Conservation (phyloP, 306 rosid genomes). For the Dryas alaskensis region DNA sequence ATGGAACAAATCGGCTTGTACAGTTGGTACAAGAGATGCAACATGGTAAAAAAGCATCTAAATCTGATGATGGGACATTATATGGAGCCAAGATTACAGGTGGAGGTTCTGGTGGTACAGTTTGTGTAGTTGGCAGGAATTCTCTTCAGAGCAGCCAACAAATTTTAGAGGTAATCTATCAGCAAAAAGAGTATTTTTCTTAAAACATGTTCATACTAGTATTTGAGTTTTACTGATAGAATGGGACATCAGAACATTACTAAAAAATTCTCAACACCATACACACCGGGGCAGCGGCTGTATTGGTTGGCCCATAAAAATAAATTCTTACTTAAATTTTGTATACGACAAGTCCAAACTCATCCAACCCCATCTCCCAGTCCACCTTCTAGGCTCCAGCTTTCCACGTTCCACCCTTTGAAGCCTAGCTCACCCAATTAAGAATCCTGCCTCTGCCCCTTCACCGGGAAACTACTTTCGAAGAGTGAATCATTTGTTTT, state of each 20-base stretch:
- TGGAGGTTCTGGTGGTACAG: conserved; percentile 97
- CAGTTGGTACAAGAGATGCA: conserved; percentile 80
- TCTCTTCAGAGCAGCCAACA: conserved; percentile 70
- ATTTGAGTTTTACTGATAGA: background rate
- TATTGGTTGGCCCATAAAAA: no score
- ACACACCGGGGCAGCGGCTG: no score
- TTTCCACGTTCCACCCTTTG: no score
- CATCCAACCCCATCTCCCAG: no score
- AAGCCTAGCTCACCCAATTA: no score
- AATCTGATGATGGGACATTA: conserved; percentile 62
- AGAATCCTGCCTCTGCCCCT: no score
- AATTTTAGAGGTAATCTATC: conserved; percentile 59
- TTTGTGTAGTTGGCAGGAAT: conserved; percentile 76
- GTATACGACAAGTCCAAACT: no score
- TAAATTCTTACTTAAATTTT: no score
- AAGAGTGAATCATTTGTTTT: no score
- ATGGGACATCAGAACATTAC: background rate
- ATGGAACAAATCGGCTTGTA: conserved; percentile 88
- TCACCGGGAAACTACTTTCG: no score
- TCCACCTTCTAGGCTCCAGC: no score
- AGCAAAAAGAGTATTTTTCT: background rate
- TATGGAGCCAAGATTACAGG: conserved; percentile 92
- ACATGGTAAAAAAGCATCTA: conserved; percentile 53
- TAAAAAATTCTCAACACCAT: no score
- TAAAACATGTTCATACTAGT: background rate